Base-by-base conservation (phyloP, 2,329 filamentous ascomycete genomes). In the Hypomyces rosellus region DNA sequence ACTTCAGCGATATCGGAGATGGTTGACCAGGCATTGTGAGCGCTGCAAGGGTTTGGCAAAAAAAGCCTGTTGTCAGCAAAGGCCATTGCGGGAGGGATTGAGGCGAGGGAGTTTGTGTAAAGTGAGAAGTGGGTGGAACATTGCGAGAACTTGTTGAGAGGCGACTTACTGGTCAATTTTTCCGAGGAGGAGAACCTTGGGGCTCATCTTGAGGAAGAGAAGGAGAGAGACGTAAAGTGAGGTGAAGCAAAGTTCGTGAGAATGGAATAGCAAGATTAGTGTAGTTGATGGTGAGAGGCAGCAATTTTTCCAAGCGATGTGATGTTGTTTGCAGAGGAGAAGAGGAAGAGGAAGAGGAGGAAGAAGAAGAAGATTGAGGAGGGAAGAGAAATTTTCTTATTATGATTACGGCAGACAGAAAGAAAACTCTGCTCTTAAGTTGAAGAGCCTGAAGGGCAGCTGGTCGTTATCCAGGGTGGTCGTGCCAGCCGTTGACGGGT, bases 1-100 rank as follows among this genome's bases (percentile, higher is more conserved):
- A 91, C 67, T n/a, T 88, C 80, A 39, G 84, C 85, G 16, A 87
- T 66, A 18, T 75, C 65, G 46, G 72, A 69, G 49, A 93, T 74
- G 5, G 75, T 66, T n/a, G 76, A 64, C 83, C 84, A 90, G 51
- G 80, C 72, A 38, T 80, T 71, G 53, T 83, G 74, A 38, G 87
- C 88, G 62, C 84, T 88, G 63, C n/a, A 20, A 8, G 16, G 40
- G 20, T 30, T 20, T 20, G 20, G 20, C 25, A 30, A 30, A 11
- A 11, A 30, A 30, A 11, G 6, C 25, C 2, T 8, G 6, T 30
- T 30, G 25, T 30, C 25, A 30, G 25, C 25, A 30, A 30, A 20
- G 5, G 20, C 25, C 6, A 30, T 30, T 30, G 25, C 25, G 25
- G 25, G 6, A 30, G 25, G 8, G 25, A n/a, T n/a, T 20, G 20